phyloP scores from a whole-genome alignment of 805 yeast genomes.

The Diddensiella caesifluorescens region DNA sequence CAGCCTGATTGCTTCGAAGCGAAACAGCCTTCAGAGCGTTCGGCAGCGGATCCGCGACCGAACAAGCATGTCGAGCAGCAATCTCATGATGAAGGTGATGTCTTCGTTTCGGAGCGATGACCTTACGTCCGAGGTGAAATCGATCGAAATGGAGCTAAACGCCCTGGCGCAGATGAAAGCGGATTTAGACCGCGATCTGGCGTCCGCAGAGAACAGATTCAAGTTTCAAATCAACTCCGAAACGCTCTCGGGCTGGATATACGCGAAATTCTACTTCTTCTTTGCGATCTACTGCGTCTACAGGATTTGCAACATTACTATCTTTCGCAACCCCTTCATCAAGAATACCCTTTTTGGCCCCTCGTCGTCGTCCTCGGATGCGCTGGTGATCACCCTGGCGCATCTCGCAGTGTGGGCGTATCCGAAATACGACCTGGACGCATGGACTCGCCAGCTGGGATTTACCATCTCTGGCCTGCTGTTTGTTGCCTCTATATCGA shows the following conservation, averaged over 20 bases:
- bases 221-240: slow-evolving; percentile 23
- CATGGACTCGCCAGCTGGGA: slow-evolving; percentile 37
- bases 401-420: slow-evolving; percentile 16
- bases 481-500: slow-evolving; percentile 33
- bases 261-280: slow-evolving; percentile 24
- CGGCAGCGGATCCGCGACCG: slow-evolving; percentile 12
- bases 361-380: slow-evolving; percentile 20
- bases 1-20: slow-evolving; percentile 26
- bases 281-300: slow-evolving; percentile 39
- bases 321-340: slow-evolving; percentile 28
- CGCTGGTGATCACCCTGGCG: slow-evolving; percentile 25
- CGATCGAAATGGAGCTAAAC: slow-evolving; percentile 30
- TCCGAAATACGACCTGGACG: slow-evolving; percentile 27
- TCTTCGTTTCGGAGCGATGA: slow-evolving; percentile 23
- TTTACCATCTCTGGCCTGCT: slow-evolving; percentile 36
- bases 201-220: slow-evolving; percentile 22
- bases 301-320: slow-evolving; percentile 32
- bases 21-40: slow-evolving; percentile 15
- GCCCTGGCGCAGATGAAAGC: slow-evolving; percentile 31
- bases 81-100: slow-evolving; percentile 27
- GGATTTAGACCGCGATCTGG: slow-evolving; percentile 32
- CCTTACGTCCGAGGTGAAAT: slow-evolving; percentile 16
- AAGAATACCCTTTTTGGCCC: slow-evolving; percentile 1
- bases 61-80: slow-evolving; percentile 23
- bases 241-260: slow-evolving; percentile 32